Evolutionary conservation across 768 basidiomycete genomes (phyloP), one percentile per base, ranked within the genome.

Genomic region (Tricholoma flavovirens): DNA sequence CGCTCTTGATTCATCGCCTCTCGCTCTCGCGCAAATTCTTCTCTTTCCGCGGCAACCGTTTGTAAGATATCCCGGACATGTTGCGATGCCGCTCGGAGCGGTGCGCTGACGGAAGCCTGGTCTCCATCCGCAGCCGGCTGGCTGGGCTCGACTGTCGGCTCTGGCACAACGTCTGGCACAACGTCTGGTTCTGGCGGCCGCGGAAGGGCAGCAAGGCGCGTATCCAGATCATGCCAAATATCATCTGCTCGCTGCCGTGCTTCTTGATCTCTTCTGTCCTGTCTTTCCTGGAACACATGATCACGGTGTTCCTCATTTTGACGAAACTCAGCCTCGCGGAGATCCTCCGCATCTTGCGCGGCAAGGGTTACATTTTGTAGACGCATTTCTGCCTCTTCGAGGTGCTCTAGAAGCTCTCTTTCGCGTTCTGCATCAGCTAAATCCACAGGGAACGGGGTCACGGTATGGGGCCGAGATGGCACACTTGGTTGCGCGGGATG

Each of bases 251-350:
- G 76, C 46, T 81, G 75, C 53, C 72, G 69, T 10, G 82, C 72
- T 63, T 88, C 86, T 21, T 74, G 68, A 19, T 81, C 81, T 36
- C 89, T 75, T 43, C 81, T 75, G 3, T 71, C 76, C 63, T 91
- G 84, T 38, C 73, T 74, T 1, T 85, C 83, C 29, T 76, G 63
- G 66, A 89, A 90, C 1, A 83, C 66, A 7, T 72, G 78, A 17
- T 87, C 76, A 6, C 88, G 75, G 51, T 81, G 83, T 10, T 85
- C 82, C 67, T 92, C 90, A 56, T 81, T 79, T 1, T 71, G 71
- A 15, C 80, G 77, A 70, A 88, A 90, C 29, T 84, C 81, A 7
- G 66, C 67, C 55, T 91, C 88, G 9, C 89, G 80, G 46, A 73
- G 73, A 22, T 81, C 77, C 62, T 92, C 90, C 0, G 80, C 81